Percentiles rank a stretch among this genome's conserved stretches.
phyloP scores from a whole-genome alignment of 352 stramenopile species.

The Pythium scleroteichum region DNA sequence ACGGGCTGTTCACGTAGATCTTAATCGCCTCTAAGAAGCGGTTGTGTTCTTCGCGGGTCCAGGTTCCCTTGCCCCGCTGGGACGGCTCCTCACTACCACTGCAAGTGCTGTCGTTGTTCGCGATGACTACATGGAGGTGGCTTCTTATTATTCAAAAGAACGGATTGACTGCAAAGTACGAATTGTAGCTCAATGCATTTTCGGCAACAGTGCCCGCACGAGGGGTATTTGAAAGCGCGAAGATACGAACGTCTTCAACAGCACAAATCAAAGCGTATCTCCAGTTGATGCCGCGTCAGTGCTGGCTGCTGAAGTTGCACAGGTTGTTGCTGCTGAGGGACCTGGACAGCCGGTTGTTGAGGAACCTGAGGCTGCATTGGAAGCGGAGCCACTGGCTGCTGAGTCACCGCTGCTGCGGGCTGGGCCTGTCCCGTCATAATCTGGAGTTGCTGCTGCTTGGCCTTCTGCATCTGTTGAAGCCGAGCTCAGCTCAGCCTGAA shows the following conservation, averaged over 20 bases:
- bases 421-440: constrained; percentile 37
- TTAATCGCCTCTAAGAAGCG: constrained; percentile 73
- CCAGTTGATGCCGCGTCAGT: not conserved
- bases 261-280: too few relatives aligned
- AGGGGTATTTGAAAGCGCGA: too few relatives aligned
- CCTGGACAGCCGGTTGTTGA: constrained; percentile 1
- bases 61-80: constrained; percentile 40
- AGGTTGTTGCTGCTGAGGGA: constrained; percentile 9
- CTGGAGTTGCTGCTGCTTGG: constrained; percentile 79
- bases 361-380: not conserved
- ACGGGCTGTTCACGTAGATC: constrained; percentile 68
- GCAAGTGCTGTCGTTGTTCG: constrained; percentile 26
- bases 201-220: too few relatives aligned
- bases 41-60: constrained; percentile 64
- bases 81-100: constrained; percentile 23
- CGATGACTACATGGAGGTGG: too few relatives aligned
- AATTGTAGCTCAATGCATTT: too few relatives aligned
- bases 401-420: constrained; percentile 8
- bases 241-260: too few relatives aligned
- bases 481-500: too few relatives aligned
- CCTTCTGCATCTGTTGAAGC: constrained; percentile 75
- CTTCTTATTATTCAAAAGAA: too few relatives aligned
- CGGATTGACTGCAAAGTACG: too few relatives aligned
- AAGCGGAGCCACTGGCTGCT: constrained; percentile 15
- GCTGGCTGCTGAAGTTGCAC: constrained; percentile 12